Evolutionary conservation across 345 rosid genomes (phyloP).

Genomic region (Lepidium africanum): DNA sequence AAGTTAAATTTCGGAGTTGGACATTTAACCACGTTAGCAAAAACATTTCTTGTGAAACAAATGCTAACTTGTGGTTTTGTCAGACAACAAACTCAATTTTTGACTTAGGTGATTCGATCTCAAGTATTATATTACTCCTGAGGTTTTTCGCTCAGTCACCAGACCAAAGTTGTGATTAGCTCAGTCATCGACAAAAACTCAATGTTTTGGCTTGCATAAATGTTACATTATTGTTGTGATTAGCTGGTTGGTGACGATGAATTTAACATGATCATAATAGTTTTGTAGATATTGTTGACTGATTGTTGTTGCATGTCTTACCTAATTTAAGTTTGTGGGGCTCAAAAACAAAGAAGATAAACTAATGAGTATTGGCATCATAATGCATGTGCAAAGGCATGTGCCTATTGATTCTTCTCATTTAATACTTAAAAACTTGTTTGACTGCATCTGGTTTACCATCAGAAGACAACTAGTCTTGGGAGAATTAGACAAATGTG

Average conservation of each 20-base stretch:
- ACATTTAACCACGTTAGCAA: too few relatives aligned
- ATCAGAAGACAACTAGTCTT: constrained; percentile 4
- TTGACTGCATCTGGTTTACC: constrained; percentile 19
- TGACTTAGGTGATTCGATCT: too few relatives aligned
- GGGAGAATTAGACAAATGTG: neutral
- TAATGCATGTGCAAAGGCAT: constrained; percentile 32
- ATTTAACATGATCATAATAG: constrained; percentile 4
- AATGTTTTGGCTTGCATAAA: constrained; percentile 7
- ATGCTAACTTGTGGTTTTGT: constrained; percentile 14
- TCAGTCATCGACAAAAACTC: too few relatives aligned
- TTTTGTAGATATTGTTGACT: constrained; percentile 18
- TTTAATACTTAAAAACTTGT: constrained; percentile 13
- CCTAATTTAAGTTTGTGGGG: constrained; percentile 12
- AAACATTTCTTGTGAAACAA: neutral
- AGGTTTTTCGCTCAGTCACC: too few relatives aligned
- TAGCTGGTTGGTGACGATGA: constrained; percentile 19
- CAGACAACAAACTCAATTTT: constrained; percentile 8
- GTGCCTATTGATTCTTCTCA: constrained; percentile 19
- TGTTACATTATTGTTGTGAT: neutral
- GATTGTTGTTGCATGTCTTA: constrained; percentile 22
- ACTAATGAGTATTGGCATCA: neutral
- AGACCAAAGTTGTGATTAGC: too few relatives aligned
- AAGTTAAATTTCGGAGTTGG: too few relatives aligned
- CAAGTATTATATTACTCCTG: too few relatives aligned
- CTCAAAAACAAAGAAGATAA: neutral